A percentile compares a stretch with the other conserved stretches of the same genome.
Conservation (phyloP, 352 stramenopile genomes). For the Phytophthora europaea region DNA sequence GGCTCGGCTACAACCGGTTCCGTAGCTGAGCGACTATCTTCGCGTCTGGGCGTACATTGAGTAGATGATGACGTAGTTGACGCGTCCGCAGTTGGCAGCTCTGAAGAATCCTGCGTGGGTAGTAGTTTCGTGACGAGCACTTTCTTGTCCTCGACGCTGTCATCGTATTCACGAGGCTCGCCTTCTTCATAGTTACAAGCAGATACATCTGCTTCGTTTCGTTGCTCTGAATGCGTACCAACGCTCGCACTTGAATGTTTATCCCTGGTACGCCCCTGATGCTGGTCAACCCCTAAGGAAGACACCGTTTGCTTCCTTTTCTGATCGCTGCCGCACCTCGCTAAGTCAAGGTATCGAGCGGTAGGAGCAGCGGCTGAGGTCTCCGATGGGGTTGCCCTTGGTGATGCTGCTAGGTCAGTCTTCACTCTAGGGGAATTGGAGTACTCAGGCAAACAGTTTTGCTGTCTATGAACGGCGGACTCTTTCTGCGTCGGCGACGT, state of each 20-base stretch:
- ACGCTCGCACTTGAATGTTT: not conserved
- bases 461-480: not conserved
- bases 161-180: constrained; percentile 1
- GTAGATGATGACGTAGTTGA: not conserved
- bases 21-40: not conserved
- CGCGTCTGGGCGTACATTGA: not conserved
- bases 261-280: not conserved
- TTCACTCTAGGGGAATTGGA: not conserved
- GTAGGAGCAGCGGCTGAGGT: not conserved
- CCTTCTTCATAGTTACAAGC: not conserved
- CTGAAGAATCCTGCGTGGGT: not conserved
- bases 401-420: not conserved
- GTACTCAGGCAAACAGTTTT: not conserved
- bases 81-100: not conserved
- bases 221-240: not conserved
- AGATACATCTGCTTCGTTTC: not conserved
- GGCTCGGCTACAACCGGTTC: not conserved
- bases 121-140: not conserved
- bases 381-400: not conserved
- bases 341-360: constrained; percentile 33
- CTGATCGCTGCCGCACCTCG: constrained; percentile 30
- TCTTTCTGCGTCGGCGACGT: constrained; percentile 20
- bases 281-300: not conserved
- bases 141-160: not conserved
- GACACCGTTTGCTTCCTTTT: constrained; percentile 20